Evolutionary conservation across 805 yeast genomes (phyloP).

Genomic region (Torulaspora quercuum): DNA sequence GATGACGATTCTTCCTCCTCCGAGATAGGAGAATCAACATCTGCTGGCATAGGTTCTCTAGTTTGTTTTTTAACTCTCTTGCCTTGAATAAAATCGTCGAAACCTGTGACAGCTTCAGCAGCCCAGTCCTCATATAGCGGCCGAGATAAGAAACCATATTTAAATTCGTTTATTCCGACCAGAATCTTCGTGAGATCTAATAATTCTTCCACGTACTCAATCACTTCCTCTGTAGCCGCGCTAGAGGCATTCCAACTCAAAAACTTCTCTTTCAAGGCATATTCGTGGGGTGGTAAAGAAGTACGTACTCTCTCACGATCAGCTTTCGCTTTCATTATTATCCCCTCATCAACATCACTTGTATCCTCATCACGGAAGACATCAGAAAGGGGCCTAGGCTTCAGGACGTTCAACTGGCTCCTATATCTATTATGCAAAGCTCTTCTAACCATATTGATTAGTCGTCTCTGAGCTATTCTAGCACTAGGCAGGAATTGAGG

Average conservation of each 20-base stretch:
- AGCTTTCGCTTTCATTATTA: conserved; percentile 10
- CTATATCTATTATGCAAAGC: conserved; percentile 33
- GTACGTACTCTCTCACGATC: conserved; percentile 8
- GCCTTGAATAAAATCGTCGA: conserved; percentile 28
- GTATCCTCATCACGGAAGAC: conserved; percentile 20
- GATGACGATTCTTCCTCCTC: conserved; percentile 13
- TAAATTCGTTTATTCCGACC: conserved; percentile 49
- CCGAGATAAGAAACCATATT: conserved; percentile 50
- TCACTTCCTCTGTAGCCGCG: conserved; percentile 48
- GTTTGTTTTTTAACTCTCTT: conserved; percentile 6
- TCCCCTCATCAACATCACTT: conserved; percentile 26
- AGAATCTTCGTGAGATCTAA: conserved; percentile 41
- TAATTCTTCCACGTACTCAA: conserved; percentile 48
- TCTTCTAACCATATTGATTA: conserved; percentile 43
- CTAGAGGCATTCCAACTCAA: conserved; percentile 52
- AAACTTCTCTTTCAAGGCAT: conserved; percentile 39
- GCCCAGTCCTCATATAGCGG: conserved; percentile 45
- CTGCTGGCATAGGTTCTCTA: conserved; percentile 6
- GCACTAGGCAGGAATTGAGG: conserved; percentile 52
- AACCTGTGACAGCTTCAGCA: conserved; percentile 40
- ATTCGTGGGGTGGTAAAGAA: conserved; percentile 27
- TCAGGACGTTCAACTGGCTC: conserved; percentile 11
- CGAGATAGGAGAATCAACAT: conserved; percentile 12
- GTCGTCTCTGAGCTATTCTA: conserved; percentile 45
- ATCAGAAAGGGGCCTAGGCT: conserved; percentile 13